These are phyloP conservation scores for Arthromyces matolae DNA, from an alignment of 768 basidiomycete species.

Conservation along the genomic window DNA sequence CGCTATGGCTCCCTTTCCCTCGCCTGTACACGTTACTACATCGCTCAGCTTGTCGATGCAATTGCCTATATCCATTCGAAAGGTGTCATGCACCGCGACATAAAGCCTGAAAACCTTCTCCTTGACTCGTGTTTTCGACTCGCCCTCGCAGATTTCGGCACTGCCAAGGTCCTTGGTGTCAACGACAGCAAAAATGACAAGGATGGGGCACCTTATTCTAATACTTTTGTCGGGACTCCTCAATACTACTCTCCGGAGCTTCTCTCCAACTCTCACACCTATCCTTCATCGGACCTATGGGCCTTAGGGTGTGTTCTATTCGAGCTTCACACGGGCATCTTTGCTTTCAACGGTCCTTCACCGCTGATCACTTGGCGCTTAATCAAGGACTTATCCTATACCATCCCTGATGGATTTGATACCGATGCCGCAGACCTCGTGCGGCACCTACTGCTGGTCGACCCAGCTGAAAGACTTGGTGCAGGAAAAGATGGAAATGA, in stretches of 20 bases:
- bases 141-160: constrained; percentile 97
- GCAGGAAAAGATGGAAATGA: constrained; percentile 41
- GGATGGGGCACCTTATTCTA: constrained; percentile 29
- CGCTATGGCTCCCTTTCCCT: constrained; percentile 84
- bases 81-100: constrained; percentile 84
- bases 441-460: constrained; percentile 64
- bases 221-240: constrained; percentile 86
- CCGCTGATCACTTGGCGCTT: constrained; percentile 96
- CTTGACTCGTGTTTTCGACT: constrained; percentile 84
- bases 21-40: constrained; percentile 74
- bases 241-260: constrained; percentile 91
- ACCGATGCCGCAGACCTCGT: constrained; percentile 78
- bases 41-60: constrained; percentile 87
- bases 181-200: constrained; percentile 19
- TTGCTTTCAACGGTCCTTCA: constrained; percentile 87
- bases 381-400: constrained; percentile 84
- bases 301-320: constrained; percentile 91
- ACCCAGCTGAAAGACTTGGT: constrained; percentile 60
- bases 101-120: constrained; percentile 86
- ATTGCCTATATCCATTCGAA: constrained; percentile 88
- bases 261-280: constrained; percentile 54
- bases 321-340: constrained; percentile 88
- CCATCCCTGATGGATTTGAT: constrained; percentile 85
- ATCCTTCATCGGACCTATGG: constrained; percentile 76
- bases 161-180: constrained; percentile 69